These are phyloP conservation scores for Aspergillus saccharolyticus DNA, from an alignment of 495 filamentous ascomycete species.

Conservation along the genomic window DNA sequence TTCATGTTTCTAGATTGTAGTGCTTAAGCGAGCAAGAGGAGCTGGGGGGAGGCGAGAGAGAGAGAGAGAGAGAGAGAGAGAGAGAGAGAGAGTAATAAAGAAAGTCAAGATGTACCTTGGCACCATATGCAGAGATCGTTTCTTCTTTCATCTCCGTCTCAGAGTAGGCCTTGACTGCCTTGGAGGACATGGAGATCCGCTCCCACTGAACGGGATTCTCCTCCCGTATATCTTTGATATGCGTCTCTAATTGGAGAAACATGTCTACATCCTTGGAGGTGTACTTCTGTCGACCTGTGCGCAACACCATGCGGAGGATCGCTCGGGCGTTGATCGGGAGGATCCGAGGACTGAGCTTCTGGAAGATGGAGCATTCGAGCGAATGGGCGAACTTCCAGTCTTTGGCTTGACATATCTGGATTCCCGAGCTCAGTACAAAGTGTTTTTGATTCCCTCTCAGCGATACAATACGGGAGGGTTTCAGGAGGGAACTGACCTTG, in stretches of 20 bases:
- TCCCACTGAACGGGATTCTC: slow-evolving; percentile 37
- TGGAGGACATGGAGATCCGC: slow-evolving; percentile 47
- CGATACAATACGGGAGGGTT: too few relatives aligned
- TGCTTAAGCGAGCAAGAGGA: too few relatives aligned
- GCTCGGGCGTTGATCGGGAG: slow-evolving; percentile 56
- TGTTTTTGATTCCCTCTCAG: too few relatives aligned
- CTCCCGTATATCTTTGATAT: slow-evolving; percentile 38
- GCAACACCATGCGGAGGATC: slow-evolving; percentile 48
- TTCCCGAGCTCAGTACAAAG: slow-evolving; percentile 7
- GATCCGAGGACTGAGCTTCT: slow-evolving; percentile 40
- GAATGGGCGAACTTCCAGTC: slow-evolving; percentile 59
- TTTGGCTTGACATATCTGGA: slow-evolving; percentile 56
- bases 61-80: too few relatives aligned
- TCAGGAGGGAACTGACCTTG: slow-evolving; percentile 44
- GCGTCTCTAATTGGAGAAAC: slow-evolving; percentile 44
- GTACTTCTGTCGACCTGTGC: slow-evolving; percentile 30
- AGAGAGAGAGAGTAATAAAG: too few relatives aligned
- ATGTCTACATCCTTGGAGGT: slow-evolving; percentile 32
- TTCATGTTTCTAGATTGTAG: too few relatives aligned
- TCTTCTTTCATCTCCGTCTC: slow-evolving; percentile 37
- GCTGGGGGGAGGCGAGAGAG: neutral
- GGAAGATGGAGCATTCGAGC: slow-evolving; percentile 53
- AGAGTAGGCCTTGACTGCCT: slow-evolving; percentile 50
- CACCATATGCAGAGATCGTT: slow-evolving; percentile 35
- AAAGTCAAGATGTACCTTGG: slow-evolving; percentile 32